A percentile compares a stretch with the other conserved stretches of the same genome.
Conservation (phyloP, 148 eudicot species). For the Rhododendron ferrugineum region DNA sequence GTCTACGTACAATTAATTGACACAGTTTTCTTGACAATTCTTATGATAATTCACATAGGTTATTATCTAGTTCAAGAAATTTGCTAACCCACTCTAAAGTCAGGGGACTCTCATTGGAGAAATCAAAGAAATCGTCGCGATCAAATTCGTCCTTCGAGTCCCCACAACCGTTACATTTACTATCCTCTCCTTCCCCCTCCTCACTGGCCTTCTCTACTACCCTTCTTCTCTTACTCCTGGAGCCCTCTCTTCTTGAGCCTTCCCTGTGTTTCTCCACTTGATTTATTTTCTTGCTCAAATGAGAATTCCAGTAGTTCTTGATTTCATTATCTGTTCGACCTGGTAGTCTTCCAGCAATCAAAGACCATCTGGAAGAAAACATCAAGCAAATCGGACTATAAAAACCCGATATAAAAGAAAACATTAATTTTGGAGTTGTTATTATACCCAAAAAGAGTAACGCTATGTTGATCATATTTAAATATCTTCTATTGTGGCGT, state of each 20-base stretch:
- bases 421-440: neutral
- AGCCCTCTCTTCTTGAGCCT: slow-evolving; percentile 15
- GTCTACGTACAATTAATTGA: neutral
- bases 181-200: slow-evolving; percentile 14
- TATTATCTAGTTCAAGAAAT: slow-evolving; percentile 28
- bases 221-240: slow-evolving; percentile 10
- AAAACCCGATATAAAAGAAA: neutral
- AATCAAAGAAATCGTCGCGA: slow-evolving; percentile 49
- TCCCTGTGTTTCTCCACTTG: slow-evolving; percentile 15
- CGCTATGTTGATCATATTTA: neutral
- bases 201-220: slow-evolving; percentile 6
- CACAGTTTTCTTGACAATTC: neutral
- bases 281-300: slow-evolving; percentile 62
- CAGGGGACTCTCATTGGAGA: slow-evolving; percentile 36
- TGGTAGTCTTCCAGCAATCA: slow-evolving; percentile 66
- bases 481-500: neutral
- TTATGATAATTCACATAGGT: neutral
- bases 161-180: neutral
- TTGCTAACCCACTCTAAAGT: slow-evolving; percentile 46
- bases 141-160: slow-evolving; percentile 17
- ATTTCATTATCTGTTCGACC: slow-evolving; percentile 81
- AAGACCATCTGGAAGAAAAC: slow-evolving; percentile 40
- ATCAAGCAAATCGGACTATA: neutral
- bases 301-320: slow-evolving; percentile 81
- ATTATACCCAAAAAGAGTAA: neutral